Percentiles rank a stretch among this genome's conserved stretches.
These are phyloP conservation scores for Solanum habrochaites DNA, from an alignment of 257 asterid species.

Conservation along the genomic window DNA sequence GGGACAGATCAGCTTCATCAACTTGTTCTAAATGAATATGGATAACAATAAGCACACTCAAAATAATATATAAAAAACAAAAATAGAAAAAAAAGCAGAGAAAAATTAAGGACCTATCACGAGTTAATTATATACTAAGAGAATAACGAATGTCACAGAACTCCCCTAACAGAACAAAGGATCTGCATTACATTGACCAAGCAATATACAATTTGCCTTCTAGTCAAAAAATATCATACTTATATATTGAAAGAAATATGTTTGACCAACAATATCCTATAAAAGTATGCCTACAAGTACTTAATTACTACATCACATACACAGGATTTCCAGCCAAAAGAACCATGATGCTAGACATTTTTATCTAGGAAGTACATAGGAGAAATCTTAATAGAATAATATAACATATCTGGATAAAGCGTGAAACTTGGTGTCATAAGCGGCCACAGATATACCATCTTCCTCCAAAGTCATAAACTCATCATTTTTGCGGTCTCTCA, in stretches of 20 bases:
- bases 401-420: too few species aligned
- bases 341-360: not conserved
- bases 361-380: too few species aligned
- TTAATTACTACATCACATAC: not conserved
- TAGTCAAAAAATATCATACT: not conserved
- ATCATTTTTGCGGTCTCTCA: too few species aligned
- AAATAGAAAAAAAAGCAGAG: not conserved
- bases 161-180: not conserved
- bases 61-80: not conserved
- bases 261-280: not conserved
- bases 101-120: not conserved
- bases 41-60: not conserved
- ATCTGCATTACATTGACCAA: not conserved
- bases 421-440: too few species aligned
- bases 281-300: not conserved
- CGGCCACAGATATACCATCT: too few species aligned
- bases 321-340: not conserved
- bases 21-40: constrained; percentile 28
- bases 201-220: not conserved
- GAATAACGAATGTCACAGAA: not conserved
- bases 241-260: not conserved
- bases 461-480: too few species aligned
- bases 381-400: too few species aligned
- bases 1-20: constrained; percentile 77
- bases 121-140: not conserved